A percentile compares a stretch with the other conserved stretches of the same genome.
Conservation (phyloP, 75 land plant genomes). For the Larix kaempferi region DNA sequence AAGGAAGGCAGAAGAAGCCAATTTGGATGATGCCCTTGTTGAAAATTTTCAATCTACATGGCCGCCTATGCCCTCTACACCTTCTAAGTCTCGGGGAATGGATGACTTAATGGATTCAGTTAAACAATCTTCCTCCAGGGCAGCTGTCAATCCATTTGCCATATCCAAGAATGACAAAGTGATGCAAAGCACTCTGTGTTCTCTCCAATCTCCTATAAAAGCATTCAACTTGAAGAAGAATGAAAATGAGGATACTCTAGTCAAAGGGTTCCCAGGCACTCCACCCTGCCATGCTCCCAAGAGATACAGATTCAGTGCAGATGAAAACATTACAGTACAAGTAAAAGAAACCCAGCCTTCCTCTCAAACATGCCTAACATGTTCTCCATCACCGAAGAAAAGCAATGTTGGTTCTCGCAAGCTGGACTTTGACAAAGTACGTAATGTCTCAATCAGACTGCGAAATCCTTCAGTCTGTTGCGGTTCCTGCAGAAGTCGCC, state of each 20-base stretch:
- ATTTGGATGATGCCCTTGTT: neutral
- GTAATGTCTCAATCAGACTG: neutral
- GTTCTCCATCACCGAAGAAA: neutral
- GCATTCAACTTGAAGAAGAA: neutral
- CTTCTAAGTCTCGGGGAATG: neutral
- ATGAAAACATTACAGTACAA: neutral
- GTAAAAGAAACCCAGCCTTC: neutral
- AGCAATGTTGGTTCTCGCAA: neutral
- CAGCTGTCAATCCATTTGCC: neutral
- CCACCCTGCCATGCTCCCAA: constrained; percentile 1
- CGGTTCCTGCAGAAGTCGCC: neutral
- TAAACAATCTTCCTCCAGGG: neutral
- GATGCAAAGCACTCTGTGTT: neutral
- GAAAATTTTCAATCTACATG: neutral
- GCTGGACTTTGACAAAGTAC: neutral
- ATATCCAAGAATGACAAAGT: neutral
- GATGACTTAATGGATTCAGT: neutral
- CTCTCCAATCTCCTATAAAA: neutral
- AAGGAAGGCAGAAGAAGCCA: constrained; percentile 1
- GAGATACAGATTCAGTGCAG: neutral
- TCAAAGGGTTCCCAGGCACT: neutral
- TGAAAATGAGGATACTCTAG: neutral
- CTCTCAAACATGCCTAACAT: neutral
- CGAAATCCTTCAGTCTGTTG: neutral
- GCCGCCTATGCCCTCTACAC: neutral